A percentile compares a stretch with the other conserved stretches of the same genome.
phyloP scores from a whole-genome alignment of 257 asterid species.

The Paulownia fortunei region DNA sequence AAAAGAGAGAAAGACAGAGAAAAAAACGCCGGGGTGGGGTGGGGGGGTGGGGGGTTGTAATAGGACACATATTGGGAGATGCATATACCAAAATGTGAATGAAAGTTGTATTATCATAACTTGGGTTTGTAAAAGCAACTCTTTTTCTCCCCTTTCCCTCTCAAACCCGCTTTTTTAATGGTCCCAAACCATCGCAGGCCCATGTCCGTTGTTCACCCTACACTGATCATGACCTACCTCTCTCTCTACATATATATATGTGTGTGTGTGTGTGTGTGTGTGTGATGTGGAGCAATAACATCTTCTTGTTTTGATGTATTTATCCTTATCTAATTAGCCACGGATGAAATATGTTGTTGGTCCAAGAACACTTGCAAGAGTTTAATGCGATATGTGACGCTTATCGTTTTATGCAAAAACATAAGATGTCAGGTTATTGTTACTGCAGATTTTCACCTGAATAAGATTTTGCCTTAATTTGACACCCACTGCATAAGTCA shows the following conservation, averaged over 20 bases:
- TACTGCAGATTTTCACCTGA: too few relatives aligned
- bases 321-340: not conserved
- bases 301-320: not conserved
- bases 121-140: conserved; percentile 22
- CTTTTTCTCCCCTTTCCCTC: conserved; percentile 24
- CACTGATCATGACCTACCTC: conserved; percentile 43
- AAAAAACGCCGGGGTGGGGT: too few relatives aligned
- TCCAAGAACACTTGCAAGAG: not conserved
- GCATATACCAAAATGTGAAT: conserved; percentile 35
- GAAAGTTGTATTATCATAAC: conserved; percentile 38
- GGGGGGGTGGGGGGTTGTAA: too few relatives aligned
- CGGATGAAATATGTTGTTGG: conserved; percentile 1
- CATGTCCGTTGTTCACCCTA: conserved; percentile 61
- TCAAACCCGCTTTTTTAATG: conserved; percentile 34
- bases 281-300: not conserved
- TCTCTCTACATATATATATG: not conserved
- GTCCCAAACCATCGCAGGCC: conserved; percentile 49
- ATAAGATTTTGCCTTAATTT: too few relatives aligned
- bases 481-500: too few relatives aligned
- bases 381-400: not conserved
- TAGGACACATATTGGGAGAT: conserved; percentile 3
- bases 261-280: too few relatives aligned
- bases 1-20: not conserved
- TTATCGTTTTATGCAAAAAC: too few relatives aligned
- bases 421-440: too few relatives aligned